These are phyloP conservation scores for Sanghuangporus baumii DNA, from an alignment of 1,284 basidiomycete species.

Conservation along the genomic window DNA sequence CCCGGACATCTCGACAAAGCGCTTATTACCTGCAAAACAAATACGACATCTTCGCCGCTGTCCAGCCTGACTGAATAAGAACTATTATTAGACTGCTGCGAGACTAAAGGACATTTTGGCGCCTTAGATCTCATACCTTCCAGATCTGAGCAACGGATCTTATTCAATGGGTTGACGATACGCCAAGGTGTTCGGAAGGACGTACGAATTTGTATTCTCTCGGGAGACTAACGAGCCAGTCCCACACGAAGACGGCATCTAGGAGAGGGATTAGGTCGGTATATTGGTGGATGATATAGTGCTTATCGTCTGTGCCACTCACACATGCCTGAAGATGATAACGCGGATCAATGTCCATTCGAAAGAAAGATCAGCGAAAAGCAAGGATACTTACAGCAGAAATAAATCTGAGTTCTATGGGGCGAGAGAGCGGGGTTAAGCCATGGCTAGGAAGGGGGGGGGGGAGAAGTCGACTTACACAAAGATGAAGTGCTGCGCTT, in stretches of 20 bases:
- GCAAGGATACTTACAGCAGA: conserved; percentile 59
- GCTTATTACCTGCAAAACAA: conserved; percentile 66
- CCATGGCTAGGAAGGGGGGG: conserved; percentile 8
- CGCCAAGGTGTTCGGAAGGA: conserved; percentile 18
- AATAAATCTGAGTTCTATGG: conserved; percentile 66
- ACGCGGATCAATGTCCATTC: background rate
- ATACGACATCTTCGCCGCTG: conserved; percentile 72
- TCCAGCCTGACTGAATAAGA: conserved; percentile 54
- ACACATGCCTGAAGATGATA: conserved; percentile 60
- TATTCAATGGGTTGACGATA: conserved; percentile 16
- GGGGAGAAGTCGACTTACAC: conserved; percentile 35
- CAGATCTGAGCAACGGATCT: conserved; percentile 47
- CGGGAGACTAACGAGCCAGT: conserved; percentile 71
- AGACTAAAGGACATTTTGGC: background rate
- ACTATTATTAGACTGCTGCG: background rate
- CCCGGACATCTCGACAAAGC: conserved; percentile 13
- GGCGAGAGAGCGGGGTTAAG: conserved; percentile 2
- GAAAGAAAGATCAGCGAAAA: conserved; percentile 9
- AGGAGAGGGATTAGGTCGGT: background rate
- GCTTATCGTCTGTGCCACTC: conserved; percentile 26
- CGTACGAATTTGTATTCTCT: conserved; percentile 70
- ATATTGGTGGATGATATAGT: conserved; percentile 17
- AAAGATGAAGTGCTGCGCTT: conserved; percentile 45
- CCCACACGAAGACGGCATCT: conserved; percentile 78
- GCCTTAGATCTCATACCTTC: conserved; percentile 30